A percentile compares a stretch with the other conserved stretches of the same genome.
These are phyloP conservation scores for Arthrobotrys sinensis DNA, from an alignment of 2,329 filamentous ascomycete genomes.

Conservation along the genomic window DNA sequence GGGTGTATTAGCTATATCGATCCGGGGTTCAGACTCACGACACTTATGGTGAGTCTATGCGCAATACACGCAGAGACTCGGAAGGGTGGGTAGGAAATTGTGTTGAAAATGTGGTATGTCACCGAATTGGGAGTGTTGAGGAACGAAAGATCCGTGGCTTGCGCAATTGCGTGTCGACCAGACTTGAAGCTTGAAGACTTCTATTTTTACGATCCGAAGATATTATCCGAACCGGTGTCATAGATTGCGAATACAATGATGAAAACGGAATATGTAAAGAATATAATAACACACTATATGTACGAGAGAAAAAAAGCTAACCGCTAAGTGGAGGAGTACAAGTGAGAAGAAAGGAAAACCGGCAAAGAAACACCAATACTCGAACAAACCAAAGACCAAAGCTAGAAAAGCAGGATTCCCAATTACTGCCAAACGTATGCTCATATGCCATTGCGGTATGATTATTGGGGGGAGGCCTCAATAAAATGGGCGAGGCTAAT, in stretches of 20 bases:
- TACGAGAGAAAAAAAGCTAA: slow-evolving; percentile 11
- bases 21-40: too few species aligned
- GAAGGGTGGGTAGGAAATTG: background rate
- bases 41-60: background rate
- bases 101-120: slow-evolving; percentile 41
- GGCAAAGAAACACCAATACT: slow-evolving; percentile 23
- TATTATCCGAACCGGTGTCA: background rate
- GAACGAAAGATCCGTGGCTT: background rate
- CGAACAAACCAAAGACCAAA: slow-evolving; percentile 4
- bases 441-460: background rate
- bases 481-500: background rate
- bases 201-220: too few species aligned
- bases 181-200: too few species aligned
- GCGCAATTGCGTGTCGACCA: too few species aligned
- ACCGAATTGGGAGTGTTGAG: background rate
- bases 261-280: slow-evolving; percentile 3
- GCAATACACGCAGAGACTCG: background rate
- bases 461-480: background rate
- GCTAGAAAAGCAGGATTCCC: background rate
- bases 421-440: background rate
- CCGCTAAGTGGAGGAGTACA: slow-evolving; percentile 28
- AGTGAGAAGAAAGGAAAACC: slow-evolving; percentile 1
- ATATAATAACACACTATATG: slow-evolving; percentile 2
- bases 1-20: too few species aligned
- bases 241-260: background rate